Conservation (phyloP, 768 basidiomycete genomes). For the Trichaptum fuscoviolaceum region DNA sequence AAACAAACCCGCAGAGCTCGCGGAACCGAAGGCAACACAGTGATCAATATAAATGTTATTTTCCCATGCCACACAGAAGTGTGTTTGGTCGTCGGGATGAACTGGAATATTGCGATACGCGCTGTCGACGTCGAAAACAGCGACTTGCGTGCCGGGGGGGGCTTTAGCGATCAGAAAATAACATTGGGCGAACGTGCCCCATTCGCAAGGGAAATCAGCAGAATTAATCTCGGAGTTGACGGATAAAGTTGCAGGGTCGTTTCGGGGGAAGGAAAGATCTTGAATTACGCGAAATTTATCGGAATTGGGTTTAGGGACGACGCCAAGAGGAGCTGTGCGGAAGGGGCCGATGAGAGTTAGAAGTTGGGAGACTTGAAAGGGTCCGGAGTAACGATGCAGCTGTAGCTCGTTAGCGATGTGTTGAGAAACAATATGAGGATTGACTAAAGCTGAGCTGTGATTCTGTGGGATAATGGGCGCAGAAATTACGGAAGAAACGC, state of each 20-base stretch:
- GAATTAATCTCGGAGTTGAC: conserved; percentile 30
- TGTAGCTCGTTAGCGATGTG: neutral
- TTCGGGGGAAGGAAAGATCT: conserved; percentile 20
- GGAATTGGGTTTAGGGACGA: conserved; percentile 19
- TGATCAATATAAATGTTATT: conserved; percentile 13
- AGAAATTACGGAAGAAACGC: neutral
- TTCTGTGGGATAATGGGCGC: conserved; percentile 14
- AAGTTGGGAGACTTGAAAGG: neutral
- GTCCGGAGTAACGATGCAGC: conserved; percentile 4
- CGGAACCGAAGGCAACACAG: conserved; percentile 19
- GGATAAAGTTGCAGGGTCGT: conserved; percentile 13
- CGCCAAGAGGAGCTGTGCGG: conserved; percentile 24
- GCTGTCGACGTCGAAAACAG: conserved; percentile 31
- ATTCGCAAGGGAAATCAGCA: conserved; percentile 33
- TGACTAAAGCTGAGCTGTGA: conserved; percentile 7
- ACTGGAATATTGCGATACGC: conserved; percentile 28
- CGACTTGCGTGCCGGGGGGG: conserved; percentile 32
- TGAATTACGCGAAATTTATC: conserved; percentile 21
- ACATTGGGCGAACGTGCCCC: conserved; percentile 36
- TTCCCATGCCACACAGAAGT: neutral
- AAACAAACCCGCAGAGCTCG: conserved; percentile 25
- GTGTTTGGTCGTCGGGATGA: neutral
- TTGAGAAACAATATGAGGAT: neutral
- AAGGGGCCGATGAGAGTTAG: conserved; percentile 22
- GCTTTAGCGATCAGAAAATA: conserved; percentile 26